Percentiles rank a stretch among this genome's conserved stretches.
These are phyloP conservation scores for Candida montana DNA, from an alignment of 805 yeast genomes.

Conservation along the genomic window DNA sequence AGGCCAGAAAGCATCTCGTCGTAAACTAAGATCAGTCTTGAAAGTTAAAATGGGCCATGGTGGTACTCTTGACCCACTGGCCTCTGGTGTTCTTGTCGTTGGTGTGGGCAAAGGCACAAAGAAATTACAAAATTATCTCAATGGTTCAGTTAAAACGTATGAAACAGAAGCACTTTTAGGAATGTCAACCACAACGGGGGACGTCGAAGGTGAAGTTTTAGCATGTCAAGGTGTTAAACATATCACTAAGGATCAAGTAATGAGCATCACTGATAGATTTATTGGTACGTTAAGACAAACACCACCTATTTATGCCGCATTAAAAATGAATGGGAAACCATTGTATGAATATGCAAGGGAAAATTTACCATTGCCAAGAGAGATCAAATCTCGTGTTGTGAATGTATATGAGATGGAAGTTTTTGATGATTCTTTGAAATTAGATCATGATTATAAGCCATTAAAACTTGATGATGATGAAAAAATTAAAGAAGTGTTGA, in stretches of 20 bases:
- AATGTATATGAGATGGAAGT: conserved; percentile 51
- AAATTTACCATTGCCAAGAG: conserved; percentile 76
- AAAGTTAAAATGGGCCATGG: conserved; percentile 96
- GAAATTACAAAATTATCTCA: conserved; percentile 61
- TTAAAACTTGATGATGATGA: conserved; percentile 12
- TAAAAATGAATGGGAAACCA: conserved; percentile 92
- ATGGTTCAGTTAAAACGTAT: conserved; percentile 72
- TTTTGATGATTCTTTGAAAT: conserved; percentile 45
- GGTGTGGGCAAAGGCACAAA: conserved; percentile 96
- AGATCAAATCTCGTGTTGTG: conserved; percentile 75
- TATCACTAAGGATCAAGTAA: conserved; percentile 48
- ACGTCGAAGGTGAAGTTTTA: conserved; percentile 78
- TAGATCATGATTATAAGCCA: conserved; percentile 46
- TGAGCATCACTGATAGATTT: conserved; percentile 52
- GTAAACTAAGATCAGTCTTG: conserved; percentile 41
- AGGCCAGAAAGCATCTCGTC: conserved; percentile 42
- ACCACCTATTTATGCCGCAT: conserved; percentile 92
- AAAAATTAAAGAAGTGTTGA: conserved; percentile 29
- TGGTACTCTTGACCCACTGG: conserved; percentile 93
- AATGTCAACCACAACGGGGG: conserved; percentile 89
- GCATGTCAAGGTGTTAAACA: conserved; percentile 52
- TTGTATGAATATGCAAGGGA: conserved; percentile 91
- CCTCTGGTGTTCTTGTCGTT: conserved; percentile 87
- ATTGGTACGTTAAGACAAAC: conserved; percentile 81
- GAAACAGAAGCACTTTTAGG: conserved; percentile 85